Conservation (phyloP, 352 stramenopile species). For the Aphanomyces invadans region DNA sequence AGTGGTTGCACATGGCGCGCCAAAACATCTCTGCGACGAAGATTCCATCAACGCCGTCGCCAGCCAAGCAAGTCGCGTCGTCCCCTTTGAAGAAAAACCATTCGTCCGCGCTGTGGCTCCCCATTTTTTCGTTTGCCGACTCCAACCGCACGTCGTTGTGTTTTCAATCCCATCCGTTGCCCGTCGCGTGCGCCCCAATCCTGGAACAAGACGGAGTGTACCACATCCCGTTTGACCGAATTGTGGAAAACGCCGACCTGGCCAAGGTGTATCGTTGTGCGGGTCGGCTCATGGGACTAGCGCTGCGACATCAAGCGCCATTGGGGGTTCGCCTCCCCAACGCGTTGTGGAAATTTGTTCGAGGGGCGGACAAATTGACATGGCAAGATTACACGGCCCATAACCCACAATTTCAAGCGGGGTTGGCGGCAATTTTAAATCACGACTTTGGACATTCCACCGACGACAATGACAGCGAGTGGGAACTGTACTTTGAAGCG, state of each 20-base stretch:
- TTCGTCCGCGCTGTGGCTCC: conserved; percentile 29
- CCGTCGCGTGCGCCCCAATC: conserved; percentile 31
- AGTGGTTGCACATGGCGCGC: conserved; percentile 55
- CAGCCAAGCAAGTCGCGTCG: not conserved
- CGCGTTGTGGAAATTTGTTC: conserved; percentile 65
- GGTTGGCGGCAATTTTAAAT: conserved; percentile 53
- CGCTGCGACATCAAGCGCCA: conserved; percentile 62
- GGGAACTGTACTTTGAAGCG: conserved; percentile 62
- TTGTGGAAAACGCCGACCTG: conserved; percentile 32
- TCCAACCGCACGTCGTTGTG: conserved; percentile 30
- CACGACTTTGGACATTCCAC: conserved; percentile 60
- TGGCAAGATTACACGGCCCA: conserved; percentile 56
- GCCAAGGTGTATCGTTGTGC: conserved; percentile 58
- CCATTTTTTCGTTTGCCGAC: conserved; percentile 45
- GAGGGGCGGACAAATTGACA: conserved; percentile 31
- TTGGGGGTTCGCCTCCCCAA: conserved; percentile 49
- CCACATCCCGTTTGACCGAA: conserved; percentile 34
- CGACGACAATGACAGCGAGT: conserved; percentile 23
- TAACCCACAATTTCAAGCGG: conserved; percentile 51
- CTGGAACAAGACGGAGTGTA: conserved; percentile 34
- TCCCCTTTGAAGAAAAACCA: not conserved
- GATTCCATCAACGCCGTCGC: conserved; percentile 2
- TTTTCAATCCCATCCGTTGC: conserved; percentile 31
- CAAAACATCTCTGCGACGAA: conserved; percentile 27
- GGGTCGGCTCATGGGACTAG: conserved; percentile 52